Conservation (phyloP, 257 asterid species). For the Eustoma russellianum region DNA sequence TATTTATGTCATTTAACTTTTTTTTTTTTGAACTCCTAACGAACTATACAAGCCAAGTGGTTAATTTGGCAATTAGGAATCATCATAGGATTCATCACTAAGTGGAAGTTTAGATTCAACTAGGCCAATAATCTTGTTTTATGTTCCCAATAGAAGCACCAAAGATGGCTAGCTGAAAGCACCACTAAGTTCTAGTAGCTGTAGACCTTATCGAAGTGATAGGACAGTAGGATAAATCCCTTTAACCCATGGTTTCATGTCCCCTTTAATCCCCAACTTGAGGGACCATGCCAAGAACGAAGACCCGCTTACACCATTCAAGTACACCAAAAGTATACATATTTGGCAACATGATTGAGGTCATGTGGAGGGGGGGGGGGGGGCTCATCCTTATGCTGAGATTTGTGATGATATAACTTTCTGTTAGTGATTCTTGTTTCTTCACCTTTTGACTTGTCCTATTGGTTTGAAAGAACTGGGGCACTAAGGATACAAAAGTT, state of each 20-base stretch:
- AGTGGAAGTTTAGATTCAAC: conserved; percentile 22
- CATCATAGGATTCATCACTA: conserved; percentile 13
- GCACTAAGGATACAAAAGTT: not conserved
- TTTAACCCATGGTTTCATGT: conserved; percentile 68
- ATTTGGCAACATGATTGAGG: conserved; percentile 30
- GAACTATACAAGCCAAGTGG: no score
- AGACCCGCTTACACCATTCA: conserved; percentile 28
- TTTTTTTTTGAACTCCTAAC: no score
- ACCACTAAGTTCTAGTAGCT: conserved; percentile 18
- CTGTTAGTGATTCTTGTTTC: not conserved
- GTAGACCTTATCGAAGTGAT: conserved; percentile 28
- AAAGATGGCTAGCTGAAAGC: conserved; percentile 7
- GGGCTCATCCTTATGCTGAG: not conserved
- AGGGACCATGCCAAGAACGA: conserved; percentile 28
- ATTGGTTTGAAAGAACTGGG: conserved; percentile 9
- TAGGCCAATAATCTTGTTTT: conserved; percentile 14
- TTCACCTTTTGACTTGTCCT: conserved; percentile 12
- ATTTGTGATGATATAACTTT: no score
- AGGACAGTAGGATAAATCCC: conserved; percentile 42
- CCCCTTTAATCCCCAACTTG: conserved; percentile 23
- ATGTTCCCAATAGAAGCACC: conserved; percentile 32
- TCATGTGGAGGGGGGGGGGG: conserved; percentile 14
- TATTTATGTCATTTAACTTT: no score
- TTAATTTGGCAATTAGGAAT: conserved; percentile 9
- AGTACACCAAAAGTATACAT: conserved; percentile 27